These are phyloP conservation scores for Verticillium zaregamsianum DNA, from an alignment of 2,329 filamentous ascomycete species.

Conservation along the genomic window DNA sequence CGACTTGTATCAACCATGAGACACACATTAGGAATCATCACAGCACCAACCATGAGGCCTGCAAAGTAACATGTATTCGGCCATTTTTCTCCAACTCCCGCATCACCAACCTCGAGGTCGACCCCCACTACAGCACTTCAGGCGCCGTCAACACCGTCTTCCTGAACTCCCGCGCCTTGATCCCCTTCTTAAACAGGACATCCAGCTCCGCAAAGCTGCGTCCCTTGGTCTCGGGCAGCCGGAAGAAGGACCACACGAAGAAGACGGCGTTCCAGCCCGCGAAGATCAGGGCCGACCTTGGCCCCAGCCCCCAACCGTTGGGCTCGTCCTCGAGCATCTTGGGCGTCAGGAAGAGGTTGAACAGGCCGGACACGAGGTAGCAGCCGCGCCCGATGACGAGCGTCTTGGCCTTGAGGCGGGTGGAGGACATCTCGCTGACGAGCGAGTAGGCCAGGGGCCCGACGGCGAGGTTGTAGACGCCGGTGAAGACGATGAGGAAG, in stretches of 20 bases:
- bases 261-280: constrained; percentile 9
- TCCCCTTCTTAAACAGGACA: constrained; percentile 15
- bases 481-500: constrained; percentile 32
- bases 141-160: background rate
- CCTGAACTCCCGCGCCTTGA: constrained; percentile 16
- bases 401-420: constrained; percentile 17
- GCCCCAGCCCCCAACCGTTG: constrained; percentile 14
- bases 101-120: too few species aligned
- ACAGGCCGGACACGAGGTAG: constrained; percentile 13
- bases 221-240: constrained; percentile 18
- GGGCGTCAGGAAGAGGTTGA: constrained; percentile 15
- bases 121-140: background rate
- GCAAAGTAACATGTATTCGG: too few species aligned
- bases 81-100: background rate
- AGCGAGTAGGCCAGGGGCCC: constrained; percentile 32
- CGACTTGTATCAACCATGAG: too few species aligned
- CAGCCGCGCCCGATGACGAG: constrained; percentile 13
- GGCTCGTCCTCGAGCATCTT: constrained; percentile 15
- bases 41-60: too few species aligned
- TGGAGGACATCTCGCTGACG: constrained; percentile 34
- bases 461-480: constrained; percentile 38
- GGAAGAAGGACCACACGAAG: constrained; percentile 15
- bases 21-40: too few species aligned
- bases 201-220: constrained; percentile 16
- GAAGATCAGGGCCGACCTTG: constrained; percentile 15